Evolutionary conservation across 2,329 filamentous ascomycete genomes (phyloP), one percentile per base, ranked within the genome.

Genomic region (Lachnellula cervina): DNA sequence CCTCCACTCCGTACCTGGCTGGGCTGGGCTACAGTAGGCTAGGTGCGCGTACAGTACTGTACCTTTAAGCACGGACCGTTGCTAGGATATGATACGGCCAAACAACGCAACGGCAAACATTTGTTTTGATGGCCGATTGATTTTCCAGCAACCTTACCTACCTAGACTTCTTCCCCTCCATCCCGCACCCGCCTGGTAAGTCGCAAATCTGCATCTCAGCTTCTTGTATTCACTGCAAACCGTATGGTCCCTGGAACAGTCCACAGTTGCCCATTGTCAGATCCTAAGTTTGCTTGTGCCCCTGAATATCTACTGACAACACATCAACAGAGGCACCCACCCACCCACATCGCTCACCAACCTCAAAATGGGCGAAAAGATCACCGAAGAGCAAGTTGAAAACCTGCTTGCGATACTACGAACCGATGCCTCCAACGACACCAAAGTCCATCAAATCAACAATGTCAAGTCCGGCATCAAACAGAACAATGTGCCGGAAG

Each of bases 391-490:
- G 69, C 80, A 82, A 74, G 80, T 82, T 70, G 71, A 75, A 52
- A 76, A 80, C 73, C 73, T 84, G 61, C 66, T 77, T 60, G 72
- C 73, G 46, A 72, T 82, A 58, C 71, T 84, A 53, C 76, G 75
- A 70, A 80, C 82, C 64, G 87, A 89, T 64, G 79, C 81, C 38
- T 79, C 83, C 49, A 77, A 89, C 64, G 88, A 92, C 66, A 74
- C 79, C 51, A 91, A 91, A 70, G 80, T 90, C 61, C 77, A 83
- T 61, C 80, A 82, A 52, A 82, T 96, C 64, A 89, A 84, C 57
- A 79, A 77, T 66, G 77, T 92, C 73, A 96, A 96, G 74, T 91
- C 89, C 44, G 83, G 85, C 70, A 96, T 96, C 78, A 96, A 96
- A 73, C 91, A 96, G 72, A 87, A 89, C 70, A 91, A 91, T 75